Percentiles rank a stretch among this genome's conserved stretches.
phyloP scores from a whole-genome alignment of 2,329 filamentous ascomycete species.

The Aspergillus pseudoterreus region DNA sequence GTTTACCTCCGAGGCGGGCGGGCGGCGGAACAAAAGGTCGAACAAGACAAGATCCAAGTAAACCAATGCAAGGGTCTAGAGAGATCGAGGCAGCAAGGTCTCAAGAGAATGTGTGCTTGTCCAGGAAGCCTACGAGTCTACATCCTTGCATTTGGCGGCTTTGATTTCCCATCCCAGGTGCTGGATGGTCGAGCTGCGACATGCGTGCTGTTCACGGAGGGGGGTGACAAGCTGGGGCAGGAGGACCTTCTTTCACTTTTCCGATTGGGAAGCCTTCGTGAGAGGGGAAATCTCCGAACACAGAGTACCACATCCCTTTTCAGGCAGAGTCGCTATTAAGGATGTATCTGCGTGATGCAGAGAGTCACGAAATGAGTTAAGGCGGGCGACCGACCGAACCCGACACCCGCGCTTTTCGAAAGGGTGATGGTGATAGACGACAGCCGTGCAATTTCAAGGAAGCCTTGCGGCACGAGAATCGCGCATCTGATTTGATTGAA shows the following conservation, averaged over 20 bases:
- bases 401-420: no score
- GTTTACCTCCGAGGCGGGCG: neutral
- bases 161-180: constrained; percentile 5
- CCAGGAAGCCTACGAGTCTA: neutral
- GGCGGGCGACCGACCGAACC: no score
- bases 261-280: neutral
- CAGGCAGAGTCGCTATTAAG: neutral
- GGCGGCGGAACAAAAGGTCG: neutral
- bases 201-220: no score
- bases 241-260: no score
- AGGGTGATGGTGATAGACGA: neutral
- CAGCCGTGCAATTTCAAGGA: neutral
- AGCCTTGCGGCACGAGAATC: neutral
- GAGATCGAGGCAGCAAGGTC: constrained; percentile 2
- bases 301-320: constrained; percentile 3
- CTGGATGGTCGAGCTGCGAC: neutral
- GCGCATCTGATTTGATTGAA: neutral
- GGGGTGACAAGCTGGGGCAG: no score
- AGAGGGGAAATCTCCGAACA: constrained; percentile 10
- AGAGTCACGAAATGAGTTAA: neutral
- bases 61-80: constrained; percentile 23
- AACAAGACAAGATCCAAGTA: neutral
- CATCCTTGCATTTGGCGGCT: neutral
- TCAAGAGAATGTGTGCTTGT: neutral
- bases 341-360: constrained; percentile 3